Base-by-base conservation (phyloP, 805 yeast genomes). In the Debaryomyces tyrocola region DNA sequence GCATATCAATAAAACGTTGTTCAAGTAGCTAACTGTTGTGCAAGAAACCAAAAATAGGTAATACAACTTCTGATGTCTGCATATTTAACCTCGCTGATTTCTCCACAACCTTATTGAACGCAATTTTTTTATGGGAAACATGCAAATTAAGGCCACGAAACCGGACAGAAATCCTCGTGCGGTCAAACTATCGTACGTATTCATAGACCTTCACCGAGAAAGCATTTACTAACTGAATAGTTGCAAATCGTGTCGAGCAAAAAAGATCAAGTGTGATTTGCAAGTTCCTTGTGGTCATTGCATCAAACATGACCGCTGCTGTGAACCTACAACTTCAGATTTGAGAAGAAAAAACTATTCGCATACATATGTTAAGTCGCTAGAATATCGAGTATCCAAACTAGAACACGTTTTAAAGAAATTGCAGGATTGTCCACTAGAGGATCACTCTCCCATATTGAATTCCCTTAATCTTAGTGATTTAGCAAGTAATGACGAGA, bases 271-370 rank as follows among this genome's bases (percentile, higher is more conserved):
- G 55, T 79, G 84, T 57, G 74, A 77, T 54, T 63, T 71, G 44
- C 70, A 68, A 6, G 64, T 57, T 41, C 84, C 84, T 1, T 79
- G 84, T 51, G 63, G 70, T 17, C 70, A 70, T 46, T 79, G 84
- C 53, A 58, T 61, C n/a, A 70, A 70, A 45, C 60, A 73, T 4
- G 66, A 66, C 4, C 64, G 70, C 12, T 76, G 69, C 33, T 79
- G 84, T 54, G 67, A 77, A 38, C 70, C 70, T 33, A 71, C 74
- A 11, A 70, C 72, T 9, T 69, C 67, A 49, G 84, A 79, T 54
- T 62, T 77, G 66, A 64, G 84, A 34, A 78, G 77, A 51, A 75
- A 73, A 47, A 59, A 83, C 40, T 79, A 79, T 4, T 67, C 78
- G 0, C 75, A 73, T 8, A 66, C 70, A 37, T 79, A 79, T 53